Percentiles rank a stretch among this genome's conserved stretches.
Evolutionary conservation across 306 rosid species (phyloP).

Genomic region (Arachis stenosperma): DNA sequence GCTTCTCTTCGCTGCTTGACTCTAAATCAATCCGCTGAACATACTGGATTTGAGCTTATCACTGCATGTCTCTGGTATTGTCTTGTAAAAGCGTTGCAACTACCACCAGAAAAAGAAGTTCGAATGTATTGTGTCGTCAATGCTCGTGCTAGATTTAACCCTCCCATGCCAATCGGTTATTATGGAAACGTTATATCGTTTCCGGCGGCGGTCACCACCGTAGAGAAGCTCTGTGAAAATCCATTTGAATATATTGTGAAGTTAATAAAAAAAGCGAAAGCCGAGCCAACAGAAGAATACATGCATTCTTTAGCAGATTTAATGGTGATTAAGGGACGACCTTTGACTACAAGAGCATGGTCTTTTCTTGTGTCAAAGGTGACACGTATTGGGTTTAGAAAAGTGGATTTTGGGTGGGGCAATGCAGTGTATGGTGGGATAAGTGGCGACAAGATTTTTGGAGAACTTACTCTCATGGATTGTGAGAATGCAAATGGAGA

Average conservation of each 20-base stretch:
- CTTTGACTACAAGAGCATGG: neutral
- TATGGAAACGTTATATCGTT: conserved; percentile 8
- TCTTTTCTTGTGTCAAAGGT: conserved; percentile 40
- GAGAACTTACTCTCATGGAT: neutral
- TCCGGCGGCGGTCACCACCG: neutral
- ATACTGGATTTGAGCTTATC: conserved; percentile 20
- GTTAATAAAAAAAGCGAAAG: conserved; percentile 40
- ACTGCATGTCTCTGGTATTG: conserved; percentile 27
- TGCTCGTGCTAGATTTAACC: neutral
- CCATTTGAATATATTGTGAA: conserved; percentile 21
- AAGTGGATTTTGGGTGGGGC: conserved; percentile 65
- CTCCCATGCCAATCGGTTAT: conserved; percentile 18
- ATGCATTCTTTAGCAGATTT: conserved; percentile 48
- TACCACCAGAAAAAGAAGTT: conserved; percentile 2
- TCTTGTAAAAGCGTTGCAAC: conserved; percentile 8
- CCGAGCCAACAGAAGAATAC: conserved; percentile 41
- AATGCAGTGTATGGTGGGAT: conserved; percentile 42
- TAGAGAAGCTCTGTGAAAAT: neutral
- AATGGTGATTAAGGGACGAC: conserved; percentile 40
- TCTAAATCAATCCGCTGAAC: neutral
- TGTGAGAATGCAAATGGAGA: conserved; percentile 39
- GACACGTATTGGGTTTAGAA: neutral
- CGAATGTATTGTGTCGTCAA: neutral
- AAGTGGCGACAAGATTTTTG: conserved; percentile 6
- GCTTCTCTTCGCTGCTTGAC: neutral